A percentile compares a stretch with the other conserved stretches of the same genome.
phyloP scores from a whole-genome alignment of 1,284 basidiomycete species.

The Cryptococcus sp. region DNA sequence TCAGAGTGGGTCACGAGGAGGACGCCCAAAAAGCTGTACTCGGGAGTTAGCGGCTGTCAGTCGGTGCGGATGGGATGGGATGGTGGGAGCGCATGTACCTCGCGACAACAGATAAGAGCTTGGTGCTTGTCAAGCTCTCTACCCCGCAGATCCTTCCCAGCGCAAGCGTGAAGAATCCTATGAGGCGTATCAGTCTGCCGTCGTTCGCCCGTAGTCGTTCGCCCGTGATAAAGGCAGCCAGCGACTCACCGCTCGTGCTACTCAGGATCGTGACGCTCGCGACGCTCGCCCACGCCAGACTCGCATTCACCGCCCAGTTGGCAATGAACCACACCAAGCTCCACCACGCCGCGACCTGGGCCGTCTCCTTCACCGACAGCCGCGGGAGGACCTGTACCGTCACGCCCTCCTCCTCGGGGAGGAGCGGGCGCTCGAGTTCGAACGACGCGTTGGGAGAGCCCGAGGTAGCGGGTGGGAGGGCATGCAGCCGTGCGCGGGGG shows the following conservation, averaged over 20 bases:
- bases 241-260: constrained; percentile 73
- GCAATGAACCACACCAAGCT: constrained; percentile 86
- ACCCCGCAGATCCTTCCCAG: constrained; percentile 81
- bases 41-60: neutral
- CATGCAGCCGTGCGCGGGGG: too few species aligned
- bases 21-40: constrained; percentile 73
- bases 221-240: neutral
- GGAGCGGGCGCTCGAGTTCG: constrained; percentile 3
- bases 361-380: constrained; percentile 68
- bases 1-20: constrained; percentile 80
- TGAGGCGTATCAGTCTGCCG: neutral
- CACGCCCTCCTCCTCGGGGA: neutral
- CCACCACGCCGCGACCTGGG: constrained; percentile 69
- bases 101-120: constrained; percentile 73
- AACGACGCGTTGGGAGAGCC: neutral
- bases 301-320: constrained; percentile 81
- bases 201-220: neutral
- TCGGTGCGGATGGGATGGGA: neutral
- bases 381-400: constrained; percentile 15
- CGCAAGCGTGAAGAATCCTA: constrained; percentile 90
- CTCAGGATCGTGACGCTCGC: constrained; percentile 86
- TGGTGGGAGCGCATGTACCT: constrained; percentile 57
- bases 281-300: constrained; percentile 80
- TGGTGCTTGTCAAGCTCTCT: constrained; percentile 70
- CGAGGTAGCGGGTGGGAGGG: neutral